These are phyloP conservation scores for Pseudozyma hubeiensis DNA, from an alignment of 1,284 basidiomycete genomes.

Conservation along the genomic window DNA sequence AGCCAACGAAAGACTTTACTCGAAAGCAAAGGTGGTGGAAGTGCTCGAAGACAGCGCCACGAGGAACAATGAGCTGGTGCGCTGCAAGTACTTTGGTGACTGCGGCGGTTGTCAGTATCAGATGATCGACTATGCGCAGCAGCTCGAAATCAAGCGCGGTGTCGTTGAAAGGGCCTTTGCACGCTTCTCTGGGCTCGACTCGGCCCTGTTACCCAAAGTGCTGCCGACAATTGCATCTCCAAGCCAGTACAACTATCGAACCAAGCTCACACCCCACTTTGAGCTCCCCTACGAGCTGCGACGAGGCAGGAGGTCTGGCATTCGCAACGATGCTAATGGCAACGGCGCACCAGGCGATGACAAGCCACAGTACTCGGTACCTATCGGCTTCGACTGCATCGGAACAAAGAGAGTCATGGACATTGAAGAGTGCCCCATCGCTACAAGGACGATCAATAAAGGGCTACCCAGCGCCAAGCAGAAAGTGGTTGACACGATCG, in stretches of 20 bases:
- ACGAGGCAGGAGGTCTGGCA: conserved; percentile 61
- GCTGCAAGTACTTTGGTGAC: conserved; percentile 65
- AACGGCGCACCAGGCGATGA: conserved; percentile 42
- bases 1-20: conserved; percentile 58
- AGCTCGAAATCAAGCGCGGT: conserved; percentile 85
- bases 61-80: conserved; percentile 51
- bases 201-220: conserved; percentile 76
- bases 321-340: conserved; percentile 64
- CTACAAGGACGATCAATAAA: conserved; percentile 82
- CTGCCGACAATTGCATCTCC: conserved; percentile 86
- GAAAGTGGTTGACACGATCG: conserved; percentile 80
- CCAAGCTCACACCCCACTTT: conserved; percentile 97
- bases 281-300: conserved; percentile 77
- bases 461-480: conserved; percentile 76
- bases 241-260: conserved; percentile 89
- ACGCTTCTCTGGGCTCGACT: conserved; percentile 71
- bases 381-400: conserved; percentile 89
- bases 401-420: conserved; percentile 84
- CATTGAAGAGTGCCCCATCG: conserved; percentile 97
- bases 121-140: conserved; percentile 82
- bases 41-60: conserved; percentile 29
- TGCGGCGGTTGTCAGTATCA: conserved; percentile 68
- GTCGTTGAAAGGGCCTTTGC: conserved; percentile 86
- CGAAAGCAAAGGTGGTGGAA: conserved; percentile 55
- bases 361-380: conserved; percentile 74